A percentile compares a stretch with the other conserved stretches of the same genome.
Conservation (phyloP, 1,139 yeast genomes). For the Wickerhamomyces sp. region DNA sequence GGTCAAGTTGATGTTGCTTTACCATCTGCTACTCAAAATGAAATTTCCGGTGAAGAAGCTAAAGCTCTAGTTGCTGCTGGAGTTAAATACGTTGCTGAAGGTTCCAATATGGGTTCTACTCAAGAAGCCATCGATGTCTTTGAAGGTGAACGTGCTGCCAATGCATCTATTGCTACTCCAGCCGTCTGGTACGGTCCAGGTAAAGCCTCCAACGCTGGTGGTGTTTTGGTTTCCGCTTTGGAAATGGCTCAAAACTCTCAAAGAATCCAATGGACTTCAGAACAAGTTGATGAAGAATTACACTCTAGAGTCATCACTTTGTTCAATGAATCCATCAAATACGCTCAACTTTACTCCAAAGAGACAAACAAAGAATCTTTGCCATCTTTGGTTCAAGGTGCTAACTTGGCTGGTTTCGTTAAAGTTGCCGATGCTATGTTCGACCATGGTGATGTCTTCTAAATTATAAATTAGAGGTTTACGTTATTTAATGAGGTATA, state of each 20-base stretch:
- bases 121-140: conserved; percentile 94
- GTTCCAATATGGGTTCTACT: conserved; percentile 99
- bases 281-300: conserved; percentile 83
- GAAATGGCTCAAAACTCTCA: conserved; percentile 99
- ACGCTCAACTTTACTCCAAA: conserved; percentile 76
- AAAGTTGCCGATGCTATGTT: conserved; percentile 98
- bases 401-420: conserved; percentile 97
- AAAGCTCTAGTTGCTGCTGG: conserved; percentile 90
- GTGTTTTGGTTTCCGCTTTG: conserved; percentile 97
- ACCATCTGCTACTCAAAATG: conserved; percentile 98
- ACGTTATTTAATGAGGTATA: too few species aligned
- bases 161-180: conserved; percentile 33
- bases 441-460: conserved; percentile 88
- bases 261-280: conserved; percentile 82
- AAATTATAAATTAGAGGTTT: conserved; percentile 15
- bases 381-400: conserved; percentile 97
- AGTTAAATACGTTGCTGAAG: conserved; percentile 92
- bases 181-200: conserved; percentile 99
- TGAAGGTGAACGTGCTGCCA: conserved; percentile 73
- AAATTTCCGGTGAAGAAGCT: conserved; percentile 96
- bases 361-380: conserved; percentile 58
- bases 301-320: conserved; percentile 90
- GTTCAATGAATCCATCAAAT: conserved; percentile 87
- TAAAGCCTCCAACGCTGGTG: conserved; percentile 99
- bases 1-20: conserved; percentile 93